Conservation (phyloP, 352 stramenopile species). For the Bremia lactucae region DNA sequence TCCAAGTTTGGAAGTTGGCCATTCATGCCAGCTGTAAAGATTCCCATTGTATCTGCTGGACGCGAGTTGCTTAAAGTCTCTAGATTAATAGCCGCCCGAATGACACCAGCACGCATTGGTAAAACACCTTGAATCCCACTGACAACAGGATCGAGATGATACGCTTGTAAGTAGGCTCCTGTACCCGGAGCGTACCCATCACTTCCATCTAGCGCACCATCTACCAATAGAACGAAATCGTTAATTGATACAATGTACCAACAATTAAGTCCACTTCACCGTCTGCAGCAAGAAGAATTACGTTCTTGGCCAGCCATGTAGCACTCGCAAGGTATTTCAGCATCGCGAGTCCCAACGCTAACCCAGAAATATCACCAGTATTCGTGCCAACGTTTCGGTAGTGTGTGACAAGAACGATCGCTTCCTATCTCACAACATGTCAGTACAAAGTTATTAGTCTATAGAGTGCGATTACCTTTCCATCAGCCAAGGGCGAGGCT, state of each 20-base stretch:
- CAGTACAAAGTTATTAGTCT: too few species aligned
- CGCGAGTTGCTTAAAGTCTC: slow-evolving; percentile 32
- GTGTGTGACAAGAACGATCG: slow-evolving; percentile 61
- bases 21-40: slow-evolving; percentile 68
- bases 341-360: slow-evolving; percentile 47
- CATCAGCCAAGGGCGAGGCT: slow-evolving; percentile 57
- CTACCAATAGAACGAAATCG: slow-evolving; percentile 16
- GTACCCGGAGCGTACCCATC: slow-evolving; percentile 54
- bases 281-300: slow-evolving; percentile 69
- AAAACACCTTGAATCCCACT: slow-evolving; percentile 18
- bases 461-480: slow-evolving; percentile 50
- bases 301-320: slow-evolving; percentile 76
- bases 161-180: slow-evolving; percentile 59
- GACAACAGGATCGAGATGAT: slow-evolving; percentile 44
- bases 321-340: slow-evolving; percentile 44
- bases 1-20: slow-evolving; percentile 82
- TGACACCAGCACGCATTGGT: slow-evolving; percentile 61
- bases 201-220: slow-evolving; percentile 45
- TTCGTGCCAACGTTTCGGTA: slow-evolving; percentile 41
- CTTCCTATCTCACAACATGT: too few species aligned
- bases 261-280: slow-evolving; percentile 19
- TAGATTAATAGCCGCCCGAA: slow-evolving; percentile 66
- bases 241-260: neutral
- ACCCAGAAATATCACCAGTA: slow-evolving; percentile 37
- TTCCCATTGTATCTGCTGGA: slow-evolving; percentile 26